Conservation (phyloP, 371 early-diverging fungal genomes). For the Synchytrium microbalum region DNA sequence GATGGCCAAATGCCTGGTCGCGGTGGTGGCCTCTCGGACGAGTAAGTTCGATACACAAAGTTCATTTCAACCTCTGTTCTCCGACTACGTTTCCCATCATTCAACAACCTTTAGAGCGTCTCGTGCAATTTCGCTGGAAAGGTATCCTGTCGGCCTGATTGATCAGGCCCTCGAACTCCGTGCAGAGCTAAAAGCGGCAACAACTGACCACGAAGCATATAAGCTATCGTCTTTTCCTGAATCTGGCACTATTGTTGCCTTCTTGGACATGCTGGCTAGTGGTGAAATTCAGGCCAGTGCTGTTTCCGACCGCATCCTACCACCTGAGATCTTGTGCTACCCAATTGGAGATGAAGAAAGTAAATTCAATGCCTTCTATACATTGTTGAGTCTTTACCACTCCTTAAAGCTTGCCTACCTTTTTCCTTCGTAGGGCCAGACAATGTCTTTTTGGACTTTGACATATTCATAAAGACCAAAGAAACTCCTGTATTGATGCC, state of each 20-base stretch:
- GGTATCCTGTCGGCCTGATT: slow-evolving; percentile 26
- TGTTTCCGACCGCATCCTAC: background rate
- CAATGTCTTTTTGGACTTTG: background rate
- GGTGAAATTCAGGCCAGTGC: slow-evolving; percentile 14
- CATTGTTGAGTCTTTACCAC: background rate
- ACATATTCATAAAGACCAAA: background rate
- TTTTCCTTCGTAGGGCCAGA: background rate
- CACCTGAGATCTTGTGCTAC: background rate
- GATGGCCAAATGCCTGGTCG: background rate
- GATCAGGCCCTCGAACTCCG: slow-evolving; percentile 23
- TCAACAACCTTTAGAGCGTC: slow-evolving; percentile 20
- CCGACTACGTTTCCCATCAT: background rate
- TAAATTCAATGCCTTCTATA: too few species aligned
- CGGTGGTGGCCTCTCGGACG: slow-evolving; percentile 20
- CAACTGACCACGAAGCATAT: background rate
- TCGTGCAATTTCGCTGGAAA: slow-evolving; percentile 19
- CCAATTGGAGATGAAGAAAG: too few species aligned
- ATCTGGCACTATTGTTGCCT: slow-evolving; percentile 26
- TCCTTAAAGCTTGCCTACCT: background rate
- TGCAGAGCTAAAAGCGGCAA: slow-evolving; percentile 6
- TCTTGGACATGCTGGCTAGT: slow-evolving; percentile 24
- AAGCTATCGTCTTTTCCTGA: slow-evolving; percentile 25
- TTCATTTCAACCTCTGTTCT: background rate
- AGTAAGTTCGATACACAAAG: slow-evolving; percentile 18
- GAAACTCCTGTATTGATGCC: background rate